Base-by-base conservation (phyloP, 768 basidiomycete species). In the Roridomyces roridus region DNA sequence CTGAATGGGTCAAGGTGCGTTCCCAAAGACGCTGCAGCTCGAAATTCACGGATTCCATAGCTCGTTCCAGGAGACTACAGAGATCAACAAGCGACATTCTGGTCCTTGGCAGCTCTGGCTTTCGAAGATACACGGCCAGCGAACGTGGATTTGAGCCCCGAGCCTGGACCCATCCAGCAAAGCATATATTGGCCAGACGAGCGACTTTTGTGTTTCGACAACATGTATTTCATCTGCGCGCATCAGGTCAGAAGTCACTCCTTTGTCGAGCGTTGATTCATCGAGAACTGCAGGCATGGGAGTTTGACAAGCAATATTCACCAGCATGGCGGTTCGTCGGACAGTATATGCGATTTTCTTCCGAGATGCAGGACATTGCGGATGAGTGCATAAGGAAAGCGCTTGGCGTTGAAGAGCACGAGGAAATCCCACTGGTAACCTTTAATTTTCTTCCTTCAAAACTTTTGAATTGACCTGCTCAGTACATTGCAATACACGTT, bases 261-360 rank as follows among this genome's bases (percentile, higher is more conserved):
- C n/a, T 10, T 34, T 34, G 10, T 34, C 29, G 11, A 34, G 3
- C 15, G 15, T 8, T 2, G 31, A 3, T 34, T 34, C 31, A 34
- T 34, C 7, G n/a, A n/a, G n/a, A n/a, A n/a, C n/a, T 40, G 15
- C 9, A 40, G 39, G 39, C 39, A 62, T 72, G 64, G 60, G 68
- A 68, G 31, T 36, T 57, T 9, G 70, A 73, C 28, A 40, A 23
- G 21, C 39, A 23, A 39, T 74, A 68, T 53, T 60, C 62, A 18
- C 72, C 72, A 14, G 72, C 68, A n/a, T 75, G 74, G 74, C 64
- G 66, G 35, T 64, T 69, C 43, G 68, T 72, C 5, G 72, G 72
- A 14, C 60, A 52, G 25, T 60, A 74, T 48, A 67, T 71, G 61
- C 60, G 58, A 20, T 75, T 70, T 69, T 67, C 65, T 26, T 45